Percentiles rank a stretch among this genome's conserved stretches.
phyloP scores from a whole-genome alignment of 2,329 filamentous ascomycete genomes.

The Colletotrichum simmondsii region DNA sequence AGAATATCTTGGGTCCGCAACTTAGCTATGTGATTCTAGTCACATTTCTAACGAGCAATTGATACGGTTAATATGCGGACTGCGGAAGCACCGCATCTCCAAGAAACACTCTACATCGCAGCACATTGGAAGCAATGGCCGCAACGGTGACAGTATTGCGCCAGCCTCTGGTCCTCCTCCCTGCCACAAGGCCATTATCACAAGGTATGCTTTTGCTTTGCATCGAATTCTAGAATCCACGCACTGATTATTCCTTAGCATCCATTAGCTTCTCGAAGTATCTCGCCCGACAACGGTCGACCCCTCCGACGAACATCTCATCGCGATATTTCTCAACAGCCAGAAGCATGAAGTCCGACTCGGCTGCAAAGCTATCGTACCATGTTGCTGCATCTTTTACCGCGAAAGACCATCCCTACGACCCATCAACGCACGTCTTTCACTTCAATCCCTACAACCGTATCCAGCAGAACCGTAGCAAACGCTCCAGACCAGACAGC shows the following conservation, averaged over 20 bases:
- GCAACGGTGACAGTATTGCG: constrained; percentile 29
- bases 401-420: constrained; percentile 76
- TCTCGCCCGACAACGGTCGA: constrained; percentile 1
- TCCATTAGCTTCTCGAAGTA: background rate
- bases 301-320: constrained; percentile 2
- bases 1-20: background rate
- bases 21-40: constrained; percentile 17
- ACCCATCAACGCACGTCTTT: constrained; percentile 76
- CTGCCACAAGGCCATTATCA: background rate
- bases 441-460: constrained; percentile 76
- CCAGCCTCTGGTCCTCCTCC: constrained; percentile 30
- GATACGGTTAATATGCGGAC: constrained; percentile 31
- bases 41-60: background rate
- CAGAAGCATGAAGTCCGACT: constrained; percentile 22
- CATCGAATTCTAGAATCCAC: too few species aligned
- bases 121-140: constrained; percentile 35
- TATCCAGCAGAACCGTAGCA: constrained; percentile 64
- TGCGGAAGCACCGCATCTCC: constrained; percentile 33
- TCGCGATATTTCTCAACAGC: constrained; percentile 17
- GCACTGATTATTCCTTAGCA: background rate
- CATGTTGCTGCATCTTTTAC: constrained; percentile 80
- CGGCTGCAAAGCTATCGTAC: constrained; percentile 64
- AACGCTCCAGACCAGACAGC: constrained; percentile 75
- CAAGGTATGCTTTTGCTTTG: background rate
- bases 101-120: constrained; percentile 30